These are phyloP conservation scores for Acer saccharum DNA, from an alignment of 345 rosid species.

Conservation along the genomic window DNA sequence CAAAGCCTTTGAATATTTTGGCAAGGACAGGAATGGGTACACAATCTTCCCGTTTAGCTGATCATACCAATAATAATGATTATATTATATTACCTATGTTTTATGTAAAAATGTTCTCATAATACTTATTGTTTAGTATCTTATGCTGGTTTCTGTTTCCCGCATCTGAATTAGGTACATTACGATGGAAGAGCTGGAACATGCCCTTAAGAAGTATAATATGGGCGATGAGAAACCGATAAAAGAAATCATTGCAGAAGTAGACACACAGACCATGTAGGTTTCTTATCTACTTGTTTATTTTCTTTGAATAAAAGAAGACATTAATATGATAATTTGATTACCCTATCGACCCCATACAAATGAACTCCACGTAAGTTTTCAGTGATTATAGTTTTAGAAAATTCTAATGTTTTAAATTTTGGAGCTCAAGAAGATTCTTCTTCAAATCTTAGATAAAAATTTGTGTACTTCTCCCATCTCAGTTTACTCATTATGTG, in stretches of 20 bases:
- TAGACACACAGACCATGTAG: constrained; percentile 81
- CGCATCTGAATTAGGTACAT: constrained; percentile 61
- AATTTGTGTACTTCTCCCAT: background rate
- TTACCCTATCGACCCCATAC: background rate
- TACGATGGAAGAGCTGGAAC: constrained; percentile 89
- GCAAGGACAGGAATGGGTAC: constrained; percentile 96
- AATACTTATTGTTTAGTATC: background rate
- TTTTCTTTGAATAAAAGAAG: background rate
- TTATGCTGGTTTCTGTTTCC: background rate
- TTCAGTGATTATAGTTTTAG: background rate
- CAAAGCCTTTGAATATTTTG: constrained; percentile 89
- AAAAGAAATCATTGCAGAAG: constrained; percentile 94
- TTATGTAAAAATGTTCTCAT: background rate
- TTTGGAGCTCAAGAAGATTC: background rate
- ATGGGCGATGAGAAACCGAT: constrained; percentile 92
- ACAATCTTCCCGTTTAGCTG: background rate
- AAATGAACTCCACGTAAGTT: background rate
- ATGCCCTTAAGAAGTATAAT: constrained; percentile 82
- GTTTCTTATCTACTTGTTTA: constrained; percentile 19
- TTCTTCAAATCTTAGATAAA: background rate
- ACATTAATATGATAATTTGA: background rate
- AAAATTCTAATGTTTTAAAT: background rate
- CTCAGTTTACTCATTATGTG: background rate
- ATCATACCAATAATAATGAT: background rate
- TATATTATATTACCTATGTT: background rate